Base-by-base conservation (phyloP, 2,329 filamentous ascomycete genomes). In the Neofusicoccum kwambonambiense region DNA sequence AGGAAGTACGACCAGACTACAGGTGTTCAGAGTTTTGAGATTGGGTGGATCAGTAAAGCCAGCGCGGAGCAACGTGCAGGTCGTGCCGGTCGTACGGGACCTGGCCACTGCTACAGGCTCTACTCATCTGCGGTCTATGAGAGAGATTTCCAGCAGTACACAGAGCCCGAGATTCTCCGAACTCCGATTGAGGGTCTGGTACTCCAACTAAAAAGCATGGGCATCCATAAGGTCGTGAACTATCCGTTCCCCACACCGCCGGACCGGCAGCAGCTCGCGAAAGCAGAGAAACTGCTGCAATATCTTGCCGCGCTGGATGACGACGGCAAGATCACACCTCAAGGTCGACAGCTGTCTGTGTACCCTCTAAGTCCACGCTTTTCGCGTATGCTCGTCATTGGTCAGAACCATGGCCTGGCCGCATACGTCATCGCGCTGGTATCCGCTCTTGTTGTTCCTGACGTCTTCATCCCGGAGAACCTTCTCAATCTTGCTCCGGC, bases 31-130 rank as follows among this genome's bases (percentile, higher is more conserved):
- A 97, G 90, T 73, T 99, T 97, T 74, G 91, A 97, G 71, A 87
- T 99, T 62, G 90, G 90, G 45, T 99, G 94, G 92, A 96, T 98
- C 75, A 97, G 93, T 80, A 98, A 99, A 80, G 95, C 95, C 34
- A 96, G 92, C 75, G 94, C 95, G 7, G 91, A 89, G 69, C 95
- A 99, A 78, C 87, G 95, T 75, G 88, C 92, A 66, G 95, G 95
- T 79, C 92, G 95, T 84, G 95, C 95, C 65, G 95, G 96, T 68
- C 89, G 95, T 83, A 99, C 94, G 3, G 94, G 93, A 0, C 93
- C 95, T 1, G 95, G 95, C 7, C 96, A 99, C 78, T 98, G 94
- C 78, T 99, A 97, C 80, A 84, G 93, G 64, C 80, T 99, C 4
- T 99, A 97, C 78, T 97, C 93, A 0, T 97, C 93, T 12, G 95